Evolutionary conservation across 2,329 filamentous ascomycete species (phyloP), one percentile per base, ranked within the genome.

Genomic region (Monosporascus sp.): DNA sequence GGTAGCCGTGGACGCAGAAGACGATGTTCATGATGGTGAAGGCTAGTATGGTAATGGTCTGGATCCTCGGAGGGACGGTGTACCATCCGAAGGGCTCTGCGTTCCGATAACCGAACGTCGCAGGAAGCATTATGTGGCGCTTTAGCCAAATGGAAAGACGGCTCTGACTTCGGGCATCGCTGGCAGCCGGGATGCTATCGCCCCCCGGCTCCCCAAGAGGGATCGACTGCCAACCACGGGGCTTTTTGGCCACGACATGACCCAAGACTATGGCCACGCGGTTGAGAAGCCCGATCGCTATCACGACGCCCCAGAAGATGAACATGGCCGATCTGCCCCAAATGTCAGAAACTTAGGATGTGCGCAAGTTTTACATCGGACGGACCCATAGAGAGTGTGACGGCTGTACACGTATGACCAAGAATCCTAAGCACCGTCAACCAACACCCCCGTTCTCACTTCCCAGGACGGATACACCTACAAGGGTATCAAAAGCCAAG

Each of bases 51-150:
- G 72, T 74, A 0, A 75, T 54, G 1, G 67, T 71, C 56, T 78
- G 72, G n/a, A 75, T 60, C 3, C 74, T 63, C 0, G 73, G 71
- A 0, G 75, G 75, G 1, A 77, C 67, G 0, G 74, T 76, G 50
- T 69, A 73, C 68, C 73, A 77, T 31, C 73, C 72, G 3, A 74
- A 66, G 22, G 73, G 72, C 41, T 76, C 72, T 0, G 74, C 68
- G 49, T 69, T 73, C 17, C 66, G 65, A 36, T 71, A 64, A 1
- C 76, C 75, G 47, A 78, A 76, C 0, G 74, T 71, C 0, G 75
- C 74, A 0, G 75, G 74, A 0, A 74, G 54, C 0, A 65, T 61
- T 0, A 76, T 45, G 3, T 67, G 64, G 31, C 65, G 64, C 42
- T 69, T 64, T 17, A 71, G 34, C 67, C 70, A 72, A 0, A 57